These are phyloP conservation scores for Santalum album DNA, from an alignment of 164 flowering plant species.

Conservation along the genomic window DNA sequence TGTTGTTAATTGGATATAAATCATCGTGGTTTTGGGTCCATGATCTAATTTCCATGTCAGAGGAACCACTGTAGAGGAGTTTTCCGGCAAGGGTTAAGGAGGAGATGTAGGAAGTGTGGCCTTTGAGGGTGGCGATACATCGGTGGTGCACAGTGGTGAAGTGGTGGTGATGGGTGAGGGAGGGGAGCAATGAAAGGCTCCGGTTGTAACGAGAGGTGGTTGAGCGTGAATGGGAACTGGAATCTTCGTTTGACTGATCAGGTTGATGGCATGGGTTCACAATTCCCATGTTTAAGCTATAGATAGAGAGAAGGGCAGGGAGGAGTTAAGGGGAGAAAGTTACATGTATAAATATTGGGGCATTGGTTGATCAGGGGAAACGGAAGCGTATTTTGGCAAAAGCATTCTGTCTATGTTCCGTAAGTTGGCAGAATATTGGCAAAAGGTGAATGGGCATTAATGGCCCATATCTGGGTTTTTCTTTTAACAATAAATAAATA, in stretches of 20 bases:
- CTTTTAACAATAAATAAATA: too few relatives aligned
- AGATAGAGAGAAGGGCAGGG: too few relatives aligned
- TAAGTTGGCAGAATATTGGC: too few relatives aligned
- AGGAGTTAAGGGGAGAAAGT: too few relatives aligned
- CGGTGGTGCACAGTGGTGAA: constrained; percentile 14
- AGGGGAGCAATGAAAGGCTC: constrained; percentile 17
- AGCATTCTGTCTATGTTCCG: too few relatives aligned
- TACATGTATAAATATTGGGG: too few relatives aligned
- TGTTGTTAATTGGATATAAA: constrained; percentile 11
- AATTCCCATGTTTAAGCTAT: background rate
- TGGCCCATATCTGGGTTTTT: too few relatives aligned
- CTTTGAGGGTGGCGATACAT: constrained; percentile 37
- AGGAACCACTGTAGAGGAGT: constrained; percentile 38
- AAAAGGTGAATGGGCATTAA: too few relatives aligned
- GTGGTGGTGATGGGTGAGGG: constrained; percentile 7
- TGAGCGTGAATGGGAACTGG: background rate
- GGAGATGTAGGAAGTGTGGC: constrained; percentile 40
- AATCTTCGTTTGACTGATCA: background rate
- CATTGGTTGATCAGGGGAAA: too few relatives aligned
- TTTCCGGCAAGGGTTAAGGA: constrained; percentile 33
- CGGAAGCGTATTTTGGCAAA: too few relatives aligned
- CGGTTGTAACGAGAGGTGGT: constrained; percentile 7
- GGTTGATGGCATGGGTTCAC: background rate
- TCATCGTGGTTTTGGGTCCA: constrained; percentile 21
- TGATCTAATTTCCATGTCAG: constrained; percentile 31